Evolutionary conservation across 768 basidiomycete species (phyloP), one percentile per base, ranked within the genome.

Genomic region (Termitomyces titanicus): DNA sequence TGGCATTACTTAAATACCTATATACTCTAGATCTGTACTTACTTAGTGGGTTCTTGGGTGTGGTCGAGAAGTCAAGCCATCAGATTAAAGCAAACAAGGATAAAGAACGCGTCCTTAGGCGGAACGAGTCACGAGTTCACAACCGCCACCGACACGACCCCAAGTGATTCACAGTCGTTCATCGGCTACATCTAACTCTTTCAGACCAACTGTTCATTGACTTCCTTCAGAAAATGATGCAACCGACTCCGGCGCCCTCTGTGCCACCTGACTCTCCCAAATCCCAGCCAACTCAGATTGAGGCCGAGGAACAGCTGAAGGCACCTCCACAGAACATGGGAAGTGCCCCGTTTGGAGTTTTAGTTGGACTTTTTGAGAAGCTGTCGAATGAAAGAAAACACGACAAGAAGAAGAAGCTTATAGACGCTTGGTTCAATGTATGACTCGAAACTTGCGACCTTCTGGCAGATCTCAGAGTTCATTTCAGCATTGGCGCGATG

Each of bases 341-440:
- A 42, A 87, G 81, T 55, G 82, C 86, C 37, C 89, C 88, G 10
- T 89, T 92, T 63, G 76, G 77, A 29, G 78, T 88, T 33, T 76
- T 92, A 3, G 79, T 77, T 3, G 79, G 79, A 6, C 76, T 97
- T 38, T 94, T 94, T 72, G 83, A 88, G 59, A 86, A 82, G 61
- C 71, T 96, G 6, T 81, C 86, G 55, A 76, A 68, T 40, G 90
- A 92, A 66, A 77, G 83, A 56, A 90, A 88, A 66, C 84, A 84
- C 37, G 89, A 92, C 12, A 82, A 85, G 63, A 75, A 90, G 56
- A 81, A 80, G 58, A 88, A 81, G 63, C 72, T 87, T 5, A 68
- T 97, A n/a, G 73, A 74, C 44, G 74, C 79, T 15, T 95, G 94
- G 89, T 92, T 95, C 64, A 83, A 79, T 54, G 92, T 94, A 78